Evolutionary conservation across 176 grass and related monocot species (phyloP), one percentile per base, ranked within the genome.

Genomic region (Rhynchospora breviuscula): DNA sequence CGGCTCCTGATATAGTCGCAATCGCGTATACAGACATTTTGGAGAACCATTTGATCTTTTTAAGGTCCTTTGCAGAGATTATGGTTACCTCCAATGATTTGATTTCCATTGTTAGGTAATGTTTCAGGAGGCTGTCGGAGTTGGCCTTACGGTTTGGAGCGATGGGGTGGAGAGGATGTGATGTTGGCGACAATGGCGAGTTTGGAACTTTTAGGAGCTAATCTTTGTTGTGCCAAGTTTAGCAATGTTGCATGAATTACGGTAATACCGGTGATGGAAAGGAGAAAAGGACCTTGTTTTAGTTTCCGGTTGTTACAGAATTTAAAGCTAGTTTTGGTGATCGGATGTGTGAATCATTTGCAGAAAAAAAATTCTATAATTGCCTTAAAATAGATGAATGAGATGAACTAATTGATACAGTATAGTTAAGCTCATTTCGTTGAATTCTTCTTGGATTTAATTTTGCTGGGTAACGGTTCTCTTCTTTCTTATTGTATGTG

Each of bases 51-150:
- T 90, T 86, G 46, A 94, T 85, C 79, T 91, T 87, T 85, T 94
- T 89, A 12, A 97, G 90, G 74, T 97, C 90, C 65, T 66, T 91
- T 1, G 89, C 94, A 2, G 94, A 97, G 78, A 97, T 60, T 60
- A 92, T 33, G 7, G 87, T 97, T n/a, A 97, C 14, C 66, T 97
- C 87, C 49, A 97, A 83, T 0, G 83, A 53, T 46, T 85, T 85
- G 78, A 83, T 81, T 22, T 88, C 79, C 88, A 91, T 89, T 6
- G 82, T 56, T 48, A 13, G 6, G 11, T 54, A 22, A 54, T 2
- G 72, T 53, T 54, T 53, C 71, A 13, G 46, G 46, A 53, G 21
- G 71, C 2, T 45, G 35, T 70, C 5, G 35, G 15, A 46, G 17
- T 19, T 70, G 67, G 14, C 17, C 25, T 7, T 33, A 10, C 25